A percentile compares a stretch with the other conserved stretches of the same genome.
Conservation (phyloP, 2,329 filamentous ascomycete species). For the Ophiocordyceps polyrhachis-furcata region DNA sequence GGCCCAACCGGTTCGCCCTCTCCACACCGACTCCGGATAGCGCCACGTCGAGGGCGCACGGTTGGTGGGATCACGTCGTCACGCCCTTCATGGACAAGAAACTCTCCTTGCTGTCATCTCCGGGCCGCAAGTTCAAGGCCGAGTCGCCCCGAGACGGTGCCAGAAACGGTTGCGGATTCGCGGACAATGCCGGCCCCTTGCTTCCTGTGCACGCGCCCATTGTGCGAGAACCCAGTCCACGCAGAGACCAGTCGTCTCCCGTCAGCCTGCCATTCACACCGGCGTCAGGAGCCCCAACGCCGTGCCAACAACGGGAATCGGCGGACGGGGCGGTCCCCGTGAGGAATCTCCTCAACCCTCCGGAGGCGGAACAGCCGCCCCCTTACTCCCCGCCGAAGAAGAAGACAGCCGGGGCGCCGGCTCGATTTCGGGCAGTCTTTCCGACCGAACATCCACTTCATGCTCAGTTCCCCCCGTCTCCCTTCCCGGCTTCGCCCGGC, state of each 20-base stretch:
- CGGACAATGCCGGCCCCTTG: constrained; percentile 4
- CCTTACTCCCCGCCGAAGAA: constrained; percentile 33
- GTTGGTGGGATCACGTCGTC: constrained; percentile 64
- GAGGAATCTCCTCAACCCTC: constrained; percentile 18
- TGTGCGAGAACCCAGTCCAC: constrained; percentile 17
- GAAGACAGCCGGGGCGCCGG: constrained; percentile 13
- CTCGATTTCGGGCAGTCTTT: constrained; percentile 38
- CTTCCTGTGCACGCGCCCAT: constrained; percentile 14
- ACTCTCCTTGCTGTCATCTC: constrained; percentile 25
- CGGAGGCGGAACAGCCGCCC: constrained; percentile 27
- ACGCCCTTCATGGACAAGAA: constrained; percentile 43
- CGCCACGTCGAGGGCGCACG: constrained; percentile 39
- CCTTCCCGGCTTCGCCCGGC: constrained; percentile 43
- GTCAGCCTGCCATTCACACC: constrained; percentile 3
- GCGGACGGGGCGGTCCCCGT: constrained; percentile 9
- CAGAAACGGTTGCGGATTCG: constrained; percentile 11
- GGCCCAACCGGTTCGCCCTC: constrained; percentile 17
- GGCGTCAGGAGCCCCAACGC: not conserved
- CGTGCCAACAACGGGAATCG: not conserved
- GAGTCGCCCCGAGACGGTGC: constrained; percentile 12
- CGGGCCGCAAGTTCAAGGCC: constrained; percentile 16
- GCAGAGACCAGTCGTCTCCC: constrained; percentile 14
- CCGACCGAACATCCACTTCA: constrained; percentile 32
- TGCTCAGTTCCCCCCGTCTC: constrained; percentile 33
- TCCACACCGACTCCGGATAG: constrained; percentile 20